These are phyloP conservation scores for Quercus lobata DNA, from an alignment of 331 rosid species.

Conservation along the genomic window DNA sequence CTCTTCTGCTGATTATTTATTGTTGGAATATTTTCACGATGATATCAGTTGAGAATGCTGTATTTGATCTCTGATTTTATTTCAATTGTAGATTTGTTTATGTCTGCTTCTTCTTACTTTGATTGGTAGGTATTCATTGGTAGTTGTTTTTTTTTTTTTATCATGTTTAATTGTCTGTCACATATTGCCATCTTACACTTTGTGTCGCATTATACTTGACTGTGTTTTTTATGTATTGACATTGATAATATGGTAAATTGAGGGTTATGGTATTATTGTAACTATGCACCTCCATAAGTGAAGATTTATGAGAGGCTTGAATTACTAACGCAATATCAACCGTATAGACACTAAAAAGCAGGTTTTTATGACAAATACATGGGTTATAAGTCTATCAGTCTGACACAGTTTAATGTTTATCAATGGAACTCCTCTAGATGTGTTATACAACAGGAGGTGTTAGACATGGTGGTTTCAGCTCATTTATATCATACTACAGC, in stretches of 20 bases:
- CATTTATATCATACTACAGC: too few species aligned
- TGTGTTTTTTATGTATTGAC: not conserved
- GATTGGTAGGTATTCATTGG: not conserved
- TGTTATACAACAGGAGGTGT: too few species aligned
- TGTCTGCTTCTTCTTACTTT: not conserved
- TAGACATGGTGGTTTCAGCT: too few species aligned
- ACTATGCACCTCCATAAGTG: not conserved
- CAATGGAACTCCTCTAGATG: too few species aligned
- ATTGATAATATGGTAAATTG: not conserved
- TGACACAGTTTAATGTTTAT: too few species aligned
- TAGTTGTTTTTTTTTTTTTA: not conserved
- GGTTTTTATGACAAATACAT: too few species aligned
- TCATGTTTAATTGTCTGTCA: not conserved
- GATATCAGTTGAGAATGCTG: not conserved
- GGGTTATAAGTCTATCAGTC: too few species aligned
- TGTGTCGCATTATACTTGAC: not conserved
- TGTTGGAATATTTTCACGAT: slow-evolving; percentile 4
- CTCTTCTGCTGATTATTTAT: slow-evolving; percentile 23
- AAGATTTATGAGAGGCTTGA: not conserved
- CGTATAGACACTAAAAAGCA: too few species aligned
- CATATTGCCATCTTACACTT: not conserved
- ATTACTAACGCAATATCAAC: not conserved
- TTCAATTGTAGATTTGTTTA: not conserved
- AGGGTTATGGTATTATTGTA: not conserved
- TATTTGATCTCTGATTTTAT: not conserved